Evolutionary conservation across 179 eudicot genomes (phyloP).

Genomic region (Corrigiola litoralis): DNA sequence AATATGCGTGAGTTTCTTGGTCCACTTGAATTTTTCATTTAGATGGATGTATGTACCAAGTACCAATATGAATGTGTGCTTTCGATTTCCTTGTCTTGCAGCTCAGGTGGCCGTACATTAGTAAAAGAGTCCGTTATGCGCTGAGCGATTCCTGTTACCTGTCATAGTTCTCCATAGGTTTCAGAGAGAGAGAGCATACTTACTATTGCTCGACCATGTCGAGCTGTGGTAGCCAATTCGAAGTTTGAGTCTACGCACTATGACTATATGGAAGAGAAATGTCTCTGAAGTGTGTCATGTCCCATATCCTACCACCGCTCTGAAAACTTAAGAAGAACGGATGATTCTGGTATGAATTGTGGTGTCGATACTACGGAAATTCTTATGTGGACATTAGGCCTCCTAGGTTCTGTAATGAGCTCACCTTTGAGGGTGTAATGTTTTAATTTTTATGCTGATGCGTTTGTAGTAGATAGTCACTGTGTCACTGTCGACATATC

Average conservation of each 20-base stretch:
- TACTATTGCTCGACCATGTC: neutral
- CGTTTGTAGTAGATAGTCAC: no score
- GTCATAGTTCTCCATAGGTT: neutral
- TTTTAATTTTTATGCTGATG: neutral
- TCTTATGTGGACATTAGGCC: neutral
- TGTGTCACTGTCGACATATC: no score
- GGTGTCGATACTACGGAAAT: neutral
- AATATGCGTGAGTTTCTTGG: slow-evolving; percentile 62
- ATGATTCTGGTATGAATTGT: neutral
- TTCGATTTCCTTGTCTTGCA: slow-evolving; percentile 29
- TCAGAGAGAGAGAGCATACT: neutral
- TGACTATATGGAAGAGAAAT: neutral
- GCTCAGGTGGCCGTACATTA: slow-evolving; percentile 74
- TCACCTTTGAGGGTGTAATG: neutral
- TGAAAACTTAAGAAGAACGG: neutral
- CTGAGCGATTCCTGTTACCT: slow-evolving; percentile 26
- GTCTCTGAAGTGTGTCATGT: neutral
- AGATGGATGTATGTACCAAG: neutral
- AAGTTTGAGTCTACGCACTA: neutral
- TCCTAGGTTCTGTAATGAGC: neutral
- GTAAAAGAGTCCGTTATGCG: slow-evolving; percentile 88
- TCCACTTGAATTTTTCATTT: neutral
- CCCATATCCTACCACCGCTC: slow-evolving; percentile 3
- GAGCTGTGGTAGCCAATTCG: neutral
- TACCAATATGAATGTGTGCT: neutral